These are phyloP conservation scores for Yamadazyma sp. DNA, from an alignment of 805 yeast genomes.

Conservation along the genomic window DNA sequence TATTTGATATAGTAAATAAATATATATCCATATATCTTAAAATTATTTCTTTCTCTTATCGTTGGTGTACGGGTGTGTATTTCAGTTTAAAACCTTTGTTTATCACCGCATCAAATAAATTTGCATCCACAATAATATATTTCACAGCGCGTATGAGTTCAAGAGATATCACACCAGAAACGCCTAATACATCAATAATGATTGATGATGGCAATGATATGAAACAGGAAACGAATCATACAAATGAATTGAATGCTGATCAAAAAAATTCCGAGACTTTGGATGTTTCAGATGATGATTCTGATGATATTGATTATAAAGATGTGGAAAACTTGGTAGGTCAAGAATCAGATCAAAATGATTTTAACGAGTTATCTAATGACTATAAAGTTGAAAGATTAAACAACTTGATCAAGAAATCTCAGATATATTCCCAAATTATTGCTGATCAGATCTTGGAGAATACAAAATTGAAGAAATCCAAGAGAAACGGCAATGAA, in stretches of 20 bases:
- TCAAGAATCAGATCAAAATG: slow-evolving; percentile 19
- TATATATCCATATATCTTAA: too few relatives aligned
- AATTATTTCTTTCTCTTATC: too few relatives aligned
- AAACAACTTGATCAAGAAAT: slow-evolving; percentile 75
- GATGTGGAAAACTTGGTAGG: slow-evolving; percentile 2
- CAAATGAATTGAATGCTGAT: too few relatives aligned
- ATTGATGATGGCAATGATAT: too few relatives aligned
- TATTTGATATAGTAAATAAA: too few relatives aligned
- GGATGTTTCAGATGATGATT: not conserved
- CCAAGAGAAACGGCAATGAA: slow-evolving; percentile 8
- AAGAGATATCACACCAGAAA: slow-evolving; percentile 5
- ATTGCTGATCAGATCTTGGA: slow-evolving; percentile 75
- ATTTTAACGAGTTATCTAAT: slow-evolving; percentile 44
- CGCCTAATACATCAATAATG: not conserved
- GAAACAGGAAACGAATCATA: too few relatives aligned
- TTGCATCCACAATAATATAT: not conserved
- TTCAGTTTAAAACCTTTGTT: not conserved
- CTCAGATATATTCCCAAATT: slow-evolving; percentile 83
- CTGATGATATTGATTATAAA: slow-evolving; percentile 2
- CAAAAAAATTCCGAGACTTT: too few relatives aligned
- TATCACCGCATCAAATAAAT: not conserved
- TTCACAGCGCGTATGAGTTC: slow-evolving; percentile 4
- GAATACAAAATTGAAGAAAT: slow-evolving; percentile 20
- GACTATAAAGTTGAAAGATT: slow-evolving; percentile 63
- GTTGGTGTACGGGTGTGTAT: too few relatives aligned